Percentiles rank a stretch among this genome's conserved stretches.
Conservation (phyloP, 306 rosid genomes). For the Delonix regia region DNA sequence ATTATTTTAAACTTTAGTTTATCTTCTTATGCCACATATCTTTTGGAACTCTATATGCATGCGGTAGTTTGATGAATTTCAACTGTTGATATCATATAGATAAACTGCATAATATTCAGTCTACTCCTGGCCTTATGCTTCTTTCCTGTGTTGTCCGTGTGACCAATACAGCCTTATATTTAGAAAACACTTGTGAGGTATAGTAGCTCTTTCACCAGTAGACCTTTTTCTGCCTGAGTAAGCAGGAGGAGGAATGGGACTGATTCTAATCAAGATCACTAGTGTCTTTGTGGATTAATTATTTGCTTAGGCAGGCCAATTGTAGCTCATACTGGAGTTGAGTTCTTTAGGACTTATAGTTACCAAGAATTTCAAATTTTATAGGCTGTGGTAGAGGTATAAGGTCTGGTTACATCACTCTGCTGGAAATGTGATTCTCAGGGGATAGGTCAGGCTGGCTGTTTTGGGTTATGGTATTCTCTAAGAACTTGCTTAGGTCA, state of each 20-base stretch:
- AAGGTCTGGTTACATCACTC: no score
- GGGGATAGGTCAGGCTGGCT: neutral
- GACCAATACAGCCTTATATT: neutral
- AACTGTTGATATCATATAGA: neutral
- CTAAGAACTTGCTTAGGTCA: neutral
- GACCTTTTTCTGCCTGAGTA: neutral
- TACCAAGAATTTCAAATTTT: neutral
- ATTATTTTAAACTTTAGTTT: neutral
- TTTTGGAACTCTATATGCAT: neutral
- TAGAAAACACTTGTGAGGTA: neutral
- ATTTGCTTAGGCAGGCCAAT: neutral
- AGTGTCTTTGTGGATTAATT: neutral
- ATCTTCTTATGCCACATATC: neutral
- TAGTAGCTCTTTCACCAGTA: neutral
- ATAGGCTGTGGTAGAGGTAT: neutral
- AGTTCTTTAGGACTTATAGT: neutral
- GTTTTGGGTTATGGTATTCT: neutral
- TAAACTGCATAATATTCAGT: neutral
- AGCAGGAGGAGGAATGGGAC: neutral
- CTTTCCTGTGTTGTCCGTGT: conserved; percentile 2
- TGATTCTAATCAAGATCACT: neutral
- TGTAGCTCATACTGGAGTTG: neutral
- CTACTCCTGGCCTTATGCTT: neutral
- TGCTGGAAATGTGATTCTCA: no score
- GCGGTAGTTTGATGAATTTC: neutral